Base-by-base conservation (phyloP, 2,329 filamentous ascomycete genomes). In the Ceratocystis lukuohia region DNA sequence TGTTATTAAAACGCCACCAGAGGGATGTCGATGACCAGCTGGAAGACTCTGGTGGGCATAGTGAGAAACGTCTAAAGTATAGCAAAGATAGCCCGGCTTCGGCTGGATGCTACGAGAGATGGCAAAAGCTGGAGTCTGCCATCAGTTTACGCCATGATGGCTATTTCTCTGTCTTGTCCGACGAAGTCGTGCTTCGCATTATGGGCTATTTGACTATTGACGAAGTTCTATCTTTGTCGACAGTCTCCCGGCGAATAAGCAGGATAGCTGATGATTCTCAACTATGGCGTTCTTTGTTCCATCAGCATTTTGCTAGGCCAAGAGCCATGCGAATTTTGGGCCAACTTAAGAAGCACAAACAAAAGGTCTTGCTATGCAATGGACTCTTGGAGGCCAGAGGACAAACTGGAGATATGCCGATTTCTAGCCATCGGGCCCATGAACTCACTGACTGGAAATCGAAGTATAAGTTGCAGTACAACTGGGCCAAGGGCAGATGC, bases 121-220 rank as follows among this genome's bases (percentile, higher is more conserved):
- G 22, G 22, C n/a, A 15, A 17, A 20, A 1, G 28, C 10, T n/a
- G 7, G 25, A 30, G 25, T 12, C 25, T 8, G 22, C 2, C 12
- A n/a, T 15, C 3, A 30, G 4, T 15, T 7, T 59, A 5, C 17
- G 53, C 5, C 53, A 59, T 7, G 6, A 59, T 37, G 53, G n/a
- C 28, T 79, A 80, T 61, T 75, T 96, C 17, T 89, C 89, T 5
- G 77, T 76, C 7, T 80, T 97, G 64, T 96, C 91, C 69, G 89
- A 96, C 74, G 94, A 99, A 75, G 80, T 97, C 44, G 81, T 96
- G 41, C 78, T 97, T 66, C 88, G 91, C 71, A 88, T 96, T 68
- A 80, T 96, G 45, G 88, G 88, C 3, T 88, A 84, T 73, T 80
- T 96, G n/a, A 78, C 88, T 1, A 82, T 89, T 37, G 77, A 81